These are phyloP conservation scores for Cryptococcus wingfieldii DNA, from an alignment of 1,284 basidiomycete species.

Conservation along the genomic window DNA sequence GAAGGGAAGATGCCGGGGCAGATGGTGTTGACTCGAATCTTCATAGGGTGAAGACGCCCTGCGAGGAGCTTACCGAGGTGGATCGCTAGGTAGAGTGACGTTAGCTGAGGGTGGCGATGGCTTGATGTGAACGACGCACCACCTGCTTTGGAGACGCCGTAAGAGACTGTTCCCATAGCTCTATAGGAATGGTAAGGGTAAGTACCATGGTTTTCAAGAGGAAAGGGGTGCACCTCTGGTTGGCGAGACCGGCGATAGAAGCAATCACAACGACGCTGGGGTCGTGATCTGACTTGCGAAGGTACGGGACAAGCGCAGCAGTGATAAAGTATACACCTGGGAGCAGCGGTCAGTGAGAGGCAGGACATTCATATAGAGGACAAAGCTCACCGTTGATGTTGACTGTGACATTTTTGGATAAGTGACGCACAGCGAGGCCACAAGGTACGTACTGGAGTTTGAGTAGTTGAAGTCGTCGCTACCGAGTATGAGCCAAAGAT, in stretches of 20 bases:
- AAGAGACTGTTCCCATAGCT: constrained; percentile 37
- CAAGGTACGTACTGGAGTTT: constrained; percentile 24
- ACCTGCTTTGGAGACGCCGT: constrained; percentile 44
- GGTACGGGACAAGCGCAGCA: constrained; percentile 36
- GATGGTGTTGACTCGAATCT: constrained; percentile 42
- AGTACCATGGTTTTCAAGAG: not conserved
- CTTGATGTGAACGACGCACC: not conserved
- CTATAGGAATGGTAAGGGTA: not conserved
- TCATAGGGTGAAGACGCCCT: constrained; percentile 33
- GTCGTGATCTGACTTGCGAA: constrained; percentile 33
- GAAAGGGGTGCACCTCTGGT: constrained; percentile 28
- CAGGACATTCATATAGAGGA: not conserved
- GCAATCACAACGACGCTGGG: constrained; percentile 43
- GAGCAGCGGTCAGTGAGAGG: not conserved
- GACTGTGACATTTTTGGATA: constrained; percentile 7
- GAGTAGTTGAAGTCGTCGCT: constrained; percentile 38
- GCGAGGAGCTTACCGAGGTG: constrained; percentile 33
- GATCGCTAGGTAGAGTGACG: constrained; percentile 14
- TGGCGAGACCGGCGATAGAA: constrained; percentile 40
- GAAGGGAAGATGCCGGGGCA: constrained; percentile 39
- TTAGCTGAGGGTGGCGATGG: not conserved
- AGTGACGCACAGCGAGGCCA: not conserved
- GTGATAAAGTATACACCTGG: constrained; percentile 43
- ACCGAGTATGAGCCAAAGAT: not conserved
- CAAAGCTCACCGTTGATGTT: constrained; percentile 30